Base-by-base conservation (phyloP, 805 yeast genomes). In the Barnettozyma salicaria region DNA sequence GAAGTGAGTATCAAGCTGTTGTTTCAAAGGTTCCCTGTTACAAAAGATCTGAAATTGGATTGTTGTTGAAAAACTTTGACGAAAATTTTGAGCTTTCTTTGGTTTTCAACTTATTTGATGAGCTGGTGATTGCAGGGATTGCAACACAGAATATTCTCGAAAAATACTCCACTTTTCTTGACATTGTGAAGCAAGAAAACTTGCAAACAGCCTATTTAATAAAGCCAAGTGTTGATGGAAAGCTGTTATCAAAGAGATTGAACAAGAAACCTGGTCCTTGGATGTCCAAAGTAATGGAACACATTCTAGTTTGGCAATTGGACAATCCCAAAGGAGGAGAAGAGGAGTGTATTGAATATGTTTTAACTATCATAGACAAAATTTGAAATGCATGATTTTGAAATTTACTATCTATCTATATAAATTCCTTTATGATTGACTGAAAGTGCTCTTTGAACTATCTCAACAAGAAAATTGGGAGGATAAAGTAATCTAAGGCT, bases 191-290 rank as follows among this genome's bases (percentile, higher is more conserved):
- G 6, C 30, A 37, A 4, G 48, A 49, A 21, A 20, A 38, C 0
- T 20, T 52, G 17, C 41, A 45, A 7, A 42, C 43, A 2, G 77
- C 71, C 0, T 67, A 74, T 50, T 54, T 50, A 0, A 42, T 81
- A 39, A 82, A 76, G 50, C 84, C 90, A 2, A 45, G 85, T 6
- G 58, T 89, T 10, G 87, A 85, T 57, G 95, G 98, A 12, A 86
- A 83, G 48, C 72, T 74, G 30, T 58, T 90, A 30, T 62, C 72
- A 35, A 59, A 64, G 29, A 58, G 65, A 16, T 58, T 83, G 20
- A 60, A 67, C 17, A 63, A 65, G 38, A 82, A 80, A 52, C 85
- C 90, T 0, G 98, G 98, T 0, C 88, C 89, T 6, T 88, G 97
- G 96, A 67, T 90, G 71, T 67, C 74, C 7, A 59, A 59, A 7